Base-by-base conservation (phyloP, 495 filamentous ascomycete species). In the Penicillium cinerascens region DNA sequence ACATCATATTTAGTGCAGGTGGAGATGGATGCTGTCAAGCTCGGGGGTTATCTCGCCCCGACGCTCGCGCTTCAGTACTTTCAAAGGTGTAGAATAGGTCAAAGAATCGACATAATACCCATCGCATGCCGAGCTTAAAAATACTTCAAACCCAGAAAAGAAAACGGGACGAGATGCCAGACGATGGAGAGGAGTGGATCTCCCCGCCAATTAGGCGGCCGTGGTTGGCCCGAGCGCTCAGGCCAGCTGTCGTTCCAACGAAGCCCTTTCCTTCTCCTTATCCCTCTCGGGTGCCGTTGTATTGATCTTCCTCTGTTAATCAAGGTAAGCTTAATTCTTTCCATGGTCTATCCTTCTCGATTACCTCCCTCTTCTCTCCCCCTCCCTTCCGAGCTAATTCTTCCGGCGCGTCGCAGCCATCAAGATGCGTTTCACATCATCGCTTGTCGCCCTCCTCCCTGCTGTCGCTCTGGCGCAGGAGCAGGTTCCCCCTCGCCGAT, bases 361-460 rank as follows among this genome's bases (percentile, higher is more conserved):
- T 37, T n/a, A 44, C 39, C 42, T 54, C 54, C 20, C 42, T 35
- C 35, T 45, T 33, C 35, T 44, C 50, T 21, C 27, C 45, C 16
- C 35, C 44, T 50, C 45, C 42, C 51, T 29, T 55, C 50, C 56
- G 56, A 54, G 42, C 48, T 52, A 51, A 56, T 18, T 42, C 16
- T 20, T 44, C 41, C 43, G 11, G 3, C 45, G 43, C 54, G 52
- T 56, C 55, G 33, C 52, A 70, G 63, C 52, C 54, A 47, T 58
- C 63, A 81, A 59, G 60, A 93, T 93, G 89, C 89, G 86, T 68
- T 81, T 89, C 75, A 78, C 82, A 42, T 73, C 82, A 42, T 73
- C 80, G 42, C 52, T 78, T 38, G 66, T 87, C 58, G 59, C 85
- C 36, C 75, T 88, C 55, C 81, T 92, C 57, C 86, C 87, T 61